Conservation (phyloP, 805 yeast species). For the Candida nonsorbophila region DNA sequence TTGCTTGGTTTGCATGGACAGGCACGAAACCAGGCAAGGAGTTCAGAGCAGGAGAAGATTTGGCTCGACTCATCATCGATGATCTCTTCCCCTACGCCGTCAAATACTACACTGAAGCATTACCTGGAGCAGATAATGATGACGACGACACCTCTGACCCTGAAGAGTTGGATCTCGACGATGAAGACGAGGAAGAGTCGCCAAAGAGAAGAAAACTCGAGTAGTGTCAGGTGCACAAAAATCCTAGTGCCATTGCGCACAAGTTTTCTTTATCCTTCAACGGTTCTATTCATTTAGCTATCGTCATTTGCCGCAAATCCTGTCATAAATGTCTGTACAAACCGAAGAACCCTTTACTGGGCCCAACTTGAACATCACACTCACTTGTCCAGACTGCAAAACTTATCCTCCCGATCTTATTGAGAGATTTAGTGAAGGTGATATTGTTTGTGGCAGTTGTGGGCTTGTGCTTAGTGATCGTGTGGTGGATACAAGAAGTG, state of each 20-base stretch:
- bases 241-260: neutral
- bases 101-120: conserved; percentile 72
- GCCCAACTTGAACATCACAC: conserved; percentile 80
- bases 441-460: conserved; percentile 96
- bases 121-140: conserved; percentile 55
- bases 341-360: conserved; percentile 43
- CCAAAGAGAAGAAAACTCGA: conserved; percentile 1
- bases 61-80: conserved; percentile 67
- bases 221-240: no score
- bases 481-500: conserved; percentile 91
- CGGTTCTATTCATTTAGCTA: neutral
- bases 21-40: conserved; percentile 74
- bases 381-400: conserved; percentile 94
- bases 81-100: conserved; percentile 84
- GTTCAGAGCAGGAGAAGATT: conserved; percentile 71
- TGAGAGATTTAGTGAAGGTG: conserved; percentile 95
- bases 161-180: conserved; percentile 50
- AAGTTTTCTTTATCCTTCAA: no score
- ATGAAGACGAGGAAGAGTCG: conserved; percentile 21
- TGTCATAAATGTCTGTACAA: conserved; percentile 3
- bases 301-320: neutral
- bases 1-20: conserved; percentile 85
- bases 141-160: conserved; percentile 45
- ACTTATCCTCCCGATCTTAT: conserved; percentile 93
- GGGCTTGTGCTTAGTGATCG: conserved; percentile 90